phyloP scores from a whole-genome alignment of 495 filamentous ascomycete species.

The Darksidea phi region DNA sequence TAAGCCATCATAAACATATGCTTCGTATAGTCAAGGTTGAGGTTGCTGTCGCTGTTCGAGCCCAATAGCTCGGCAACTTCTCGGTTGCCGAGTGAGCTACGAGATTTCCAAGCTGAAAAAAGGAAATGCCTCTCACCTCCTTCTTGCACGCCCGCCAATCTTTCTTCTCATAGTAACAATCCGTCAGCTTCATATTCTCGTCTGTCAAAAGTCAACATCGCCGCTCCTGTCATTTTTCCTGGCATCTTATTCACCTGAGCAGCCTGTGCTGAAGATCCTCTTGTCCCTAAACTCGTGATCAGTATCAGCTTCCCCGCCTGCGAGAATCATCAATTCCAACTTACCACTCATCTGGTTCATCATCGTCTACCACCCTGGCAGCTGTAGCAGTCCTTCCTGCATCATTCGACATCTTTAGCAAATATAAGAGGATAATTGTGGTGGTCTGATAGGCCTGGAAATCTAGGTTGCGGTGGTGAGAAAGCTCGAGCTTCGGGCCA shows the following conservation, averaged over 20 bases:
- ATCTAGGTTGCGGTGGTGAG: not conserved
- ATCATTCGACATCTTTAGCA: conserved; percentile 49
- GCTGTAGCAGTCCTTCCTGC: conserved; percentile 45
- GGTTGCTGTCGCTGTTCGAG: not conserved
- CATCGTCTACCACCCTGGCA: conserved; percentile 61
- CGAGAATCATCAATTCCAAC: conserved; percentile 26
- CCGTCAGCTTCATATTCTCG: conserved; percentile 86
- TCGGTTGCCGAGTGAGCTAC: conserved; percentile 19
- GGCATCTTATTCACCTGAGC: conserved; percentile 61
- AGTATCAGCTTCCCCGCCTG: conserved; percentile 7
- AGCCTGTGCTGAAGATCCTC: conserved; percentile 95
- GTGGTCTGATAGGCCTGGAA: not conserved
- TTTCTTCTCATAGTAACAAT: conserved; percentile 94
- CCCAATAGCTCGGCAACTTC: conserved; percentile 9
- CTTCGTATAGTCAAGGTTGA: conserved; percentile 2
- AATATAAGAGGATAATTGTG: not conserved
- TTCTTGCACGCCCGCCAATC: conserved; percentile 89
- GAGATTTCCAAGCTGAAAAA: not conserved
- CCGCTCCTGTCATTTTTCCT: not conserved
- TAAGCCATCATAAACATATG: conserved; percentile 41
- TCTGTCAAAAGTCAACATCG: conserved; percentile 48
- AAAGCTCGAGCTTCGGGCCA: conserved; percentile 16
- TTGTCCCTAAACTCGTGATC: conserved; percentile 68
- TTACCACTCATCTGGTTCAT: conserved; percentile 96
- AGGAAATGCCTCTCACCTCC: conserved; percentile 62